Evolutionary conservation across 768 basidiomycete genomes (phyloP), one percentile per base, ranked within the genome.

Genomic region (Rhodotorula toruloides): DNA sequence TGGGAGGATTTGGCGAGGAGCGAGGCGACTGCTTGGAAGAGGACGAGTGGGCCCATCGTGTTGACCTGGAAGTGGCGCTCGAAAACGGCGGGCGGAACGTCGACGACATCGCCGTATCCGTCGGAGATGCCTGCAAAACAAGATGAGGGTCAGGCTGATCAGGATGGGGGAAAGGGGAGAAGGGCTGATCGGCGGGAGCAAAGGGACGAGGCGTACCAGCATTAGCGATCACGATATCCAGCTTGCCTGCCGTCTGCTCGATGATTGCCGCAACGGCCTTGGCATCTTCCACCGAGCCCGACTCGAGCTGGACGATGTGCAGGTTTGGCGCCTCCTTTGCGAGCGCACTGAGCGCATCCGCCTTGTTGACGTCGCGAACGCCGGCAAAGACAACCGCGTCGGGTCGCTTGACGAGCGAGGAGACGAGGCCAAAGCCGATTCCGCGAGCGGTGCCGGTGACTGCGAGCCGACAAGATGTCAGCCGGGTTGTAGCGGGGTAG

Each of bases 161-260:
- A n/a, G n/a, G n/a, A n/a, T n/a, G n/a, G n/a, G 32, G 6, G 50
- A 21, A 7, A 17, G 16, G 25, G 27, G 9, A 46, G 5, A 22
- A 21, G 17, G 10, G 34, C 21, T 9, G 8, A 16, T 39, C 9
- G 2, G 36, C 25, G 13, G 16, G 36, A 17, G 12, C 25, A 39
- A 13, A 25, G 22, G 5, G 49, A 8, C 21, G 36, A 8, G 36
- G 25, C 67, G 39, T n/a, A 74, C 74, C 74, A 2, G 74, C 74
- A 49, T 73, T 73, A 36, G 74, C 72, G 29, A 74, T 71, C 36
- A 74, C 42, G 21, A 72, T 68, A 50, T 73, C 72, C 3, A 74
- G 22, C 17, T 62, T 53, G 13, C 68, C 74, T 4, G 60, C 62
- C 34, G 56, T 61, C n/a, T 48, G 36, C 54, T 68, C 43, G 61